Conservation (phyloP, 176 grass and related monocot genomes). For the Raddia guianensis region DNA sequence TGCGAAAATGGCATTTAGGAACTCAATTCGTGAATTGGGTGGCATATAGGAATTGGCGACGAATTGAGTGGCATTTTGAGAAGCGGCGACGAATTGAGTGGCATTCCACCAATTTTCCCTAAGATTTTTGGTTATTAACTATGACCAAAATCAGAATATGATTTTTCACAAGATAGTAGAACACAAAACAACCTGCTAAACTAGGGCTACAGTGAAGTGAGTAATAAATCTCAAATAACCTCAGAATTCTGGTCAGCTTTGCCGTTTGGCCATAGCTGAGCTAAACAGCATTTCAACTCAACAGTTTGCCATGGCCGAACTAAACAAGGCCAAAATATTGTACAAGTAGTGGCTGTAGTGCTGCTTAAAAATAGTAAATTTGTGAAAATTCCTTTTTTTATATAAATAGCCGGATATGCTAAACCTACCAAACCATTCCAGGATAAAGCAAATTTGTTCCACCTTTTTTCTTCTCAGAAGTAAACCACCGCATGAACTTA, state of each 20-base stretch:
- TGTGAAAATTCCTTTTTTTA: neutral
- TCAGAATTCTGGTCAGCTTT: neutral
- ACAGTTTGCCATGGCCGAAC: no score
- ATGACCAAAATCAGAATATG: neutral
- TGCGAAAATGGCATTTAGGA: no score
- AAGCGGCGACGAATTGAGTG: no score
- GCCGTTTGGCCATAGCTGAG: no score
- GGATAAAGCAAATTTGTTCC: neutral
- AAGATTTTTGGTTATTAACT: conserved; percentile 6
- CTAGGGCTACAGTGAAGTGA: neutral
- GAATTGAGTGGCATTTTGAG: no score
- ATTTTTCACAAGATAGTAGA: neutral
- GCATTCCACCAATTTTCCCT: no score
- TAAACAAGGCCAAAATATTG: neutral
- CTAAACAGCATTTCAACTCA: no score
- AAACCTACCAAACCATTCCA: neutral
- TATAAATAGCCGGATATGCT: neutral
- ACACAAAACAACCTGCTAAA: neutral
- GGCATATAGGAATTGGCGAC: no score
- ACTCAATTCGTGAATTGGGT: no score
- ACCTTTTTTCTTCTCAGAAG: neutral
- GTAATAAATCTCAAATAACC: neutral
- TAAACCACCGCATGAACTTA: neutral
- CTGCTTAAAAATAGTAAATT: neutral
- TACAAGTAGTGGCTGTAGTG: neutral